Evolutionary conservation across 352 stramenopile species (phyloP), one percentile per base, ranked within the genome.

Genomic region (Pythium dissimile): DNA sequence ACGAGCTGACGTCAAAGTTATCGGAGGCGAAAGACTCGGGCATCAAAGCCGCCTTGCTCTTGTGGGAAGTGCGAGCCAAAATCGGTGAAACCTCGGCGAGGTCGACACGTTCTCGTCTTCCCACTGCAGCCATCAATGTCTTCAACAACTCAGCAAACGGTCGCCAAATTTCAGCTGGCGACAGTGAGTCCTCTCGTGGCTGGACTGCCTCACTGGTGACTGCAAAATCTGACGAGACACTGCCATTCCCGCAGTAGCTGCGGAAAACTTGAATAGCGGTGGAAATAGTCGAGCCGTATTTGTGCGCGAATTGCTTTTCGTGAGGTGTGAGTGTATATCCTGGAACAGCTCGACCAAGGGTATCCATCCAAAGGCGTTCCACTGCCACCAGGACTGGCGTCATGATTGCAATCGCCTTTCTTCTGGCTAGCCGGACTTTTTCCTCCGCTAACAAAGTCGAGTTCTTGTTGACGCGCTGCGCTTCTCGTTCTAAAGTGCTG

Each of bases 341-440:
- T 35, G 56, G 44, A 11, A 46, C 31, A 5, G 52, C 38, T 50
- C 24, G 52, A n/a, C 72, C 77, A 43, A 74, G 80, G 10, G 84
- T 95, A 51, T 92, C 77, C 3, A 65, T 68, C 72, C 80, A 86
- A 1, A 94, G 31, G 5, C 63, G 66, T 28, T 92, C 78, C 20
- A 94, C 60, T 0, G 73, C 75, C 20, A 89, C 59, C 9, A 93
- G 50, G 16, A 95, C 81, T 24, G 84, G 84, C 32, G 87, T 89
- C 80, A 95, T 89, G 52, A 94, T 90, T 5, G 86, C 86, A 31
- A 89, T 71, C 57, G 88, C 67, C 53, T 92, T 94, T 18, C 80
- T 64, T 32, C 83, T 62, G 2, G 77, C 82, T 27, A 95, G 44
- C 28, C 88, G 69, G 9, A 20, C 43, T 60, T 94, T 95, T 27